These are phyloP conservation scores for Tylopilus balloui DNA, from an alignment of 768 basidiomycete genomes.

Conservation along the genomic window DNA sequence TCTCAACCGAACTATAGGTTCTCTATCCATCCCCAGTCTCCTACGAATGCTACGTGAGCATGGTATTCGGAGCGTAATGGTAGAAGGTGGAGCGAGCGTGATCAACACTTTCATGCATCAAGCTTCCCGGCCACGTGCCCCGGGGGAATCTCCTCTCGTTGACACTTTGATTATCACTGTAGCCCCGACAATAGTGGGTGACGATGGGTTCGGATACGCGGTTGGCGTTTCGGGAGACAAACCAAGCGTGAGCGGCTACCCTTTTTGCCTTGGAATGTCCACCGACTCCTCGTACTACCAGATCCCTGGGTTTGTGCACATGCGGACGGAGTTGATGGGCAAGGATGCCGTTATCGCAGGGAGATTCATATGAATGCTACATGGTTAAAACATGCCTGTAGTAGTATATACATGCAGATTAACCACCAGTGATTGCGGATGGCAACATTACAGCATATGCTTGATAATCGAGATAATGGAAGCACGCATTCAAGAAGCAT, in stretches of 20 bases:
- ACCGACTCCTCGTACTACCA: conserved; percentile 1
- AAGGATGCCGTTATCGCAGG: conserved; percentile 31
- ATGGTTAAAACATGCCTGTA: not conserved
- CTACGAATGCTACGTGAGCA: conserved; percentile 49
- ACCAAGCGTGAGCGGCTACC: conserved; percentile 14
- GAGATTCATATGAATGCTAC: conserved; percentile 14
- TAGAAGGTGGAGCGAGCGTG: conserved; percentile 88
- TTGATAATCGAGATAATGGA: not conserved
- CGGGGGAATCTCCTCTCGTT: conserved; percentile 35
- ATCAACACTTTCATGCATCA: conserved; percentile 49
- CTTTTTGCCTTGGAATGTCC: not conserved
- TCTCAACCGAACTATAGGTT: conserved; percentile 23
- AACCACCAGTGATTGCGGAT: not conserved
- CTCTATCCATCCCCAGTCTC: conserved; percentile 44
- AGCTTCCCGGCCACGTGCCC: conserved; percentile 4
- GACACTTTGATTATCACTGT: conserved; percentile 82
- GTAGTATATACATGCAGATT: not conserved
- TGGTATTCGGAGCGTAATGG: conserved; percentile 80
- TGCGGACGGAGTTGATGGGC: conserved; percentile 29
- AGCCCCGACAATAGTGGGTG: conserved; percentile 80
- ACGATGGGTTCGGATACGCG: conserved; percentile 58
- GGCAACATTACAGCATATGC: not conserved
- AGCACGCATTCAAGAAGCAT: conserved; percentile 11
- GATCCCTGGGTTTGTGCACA: conserved; percentile 27
- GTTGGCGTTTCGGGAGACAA: conserved; percentile 13